A percentile compares a stretch with the other conserved stretches of the same genome.
Evolutionary conservation across 176 grass and related monocot genomes (phyloP).

Genomic region (Phyllostachys edulis): DNA sequence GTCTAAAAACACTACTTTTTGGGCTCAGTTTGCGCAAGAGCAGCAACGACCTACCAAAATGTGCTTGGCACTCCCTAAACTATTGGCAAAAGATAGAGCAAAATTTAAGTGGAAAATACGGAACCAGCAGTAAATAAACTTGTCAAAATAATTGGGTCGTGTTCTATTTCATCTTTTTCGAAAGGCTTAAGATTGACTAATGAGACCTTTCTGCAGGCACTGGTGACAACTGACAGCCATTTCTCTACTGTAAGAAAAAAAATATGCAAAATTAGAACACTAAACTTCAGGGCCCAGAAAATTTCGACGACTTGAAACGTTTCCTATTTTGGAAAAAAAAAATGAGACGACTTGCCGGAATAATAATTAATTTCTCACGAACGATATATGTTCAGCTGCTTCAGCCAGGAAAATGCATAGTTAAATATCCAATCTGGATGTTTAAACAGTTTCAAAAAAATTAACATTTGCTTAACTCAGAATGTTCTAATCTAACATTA

Average conservation of each 20-base stretch:
- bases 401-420: neutral
- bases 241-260: neutral
- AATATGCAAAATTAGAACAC: neutral
- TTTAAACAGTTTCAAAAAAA: neutral
- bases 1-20: neutral
- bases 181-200: neutral
- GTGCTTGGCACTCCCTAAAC: neutral
- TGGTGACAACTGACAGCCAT: neutral
- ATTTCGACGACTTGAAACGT: neutral
- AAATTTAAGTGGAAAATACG: neutral
- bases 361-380: neutral
- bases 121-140: neutral
- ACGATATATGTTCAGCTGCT: neutral
- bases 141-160: neutral
- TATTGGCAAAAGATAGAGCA: neutral
- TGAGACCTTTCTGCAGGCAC: slow-evolving; percentile 2
- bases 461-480: neutral
- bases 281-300: neutral
- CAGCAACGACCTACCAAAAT: neutral
- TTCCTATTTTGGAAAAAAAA: neutral
- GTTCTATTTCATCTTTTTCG: neutral
- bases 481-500: neutral
- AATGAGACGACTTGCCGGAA: neutral
- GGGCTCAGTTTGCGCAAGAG: neutral
- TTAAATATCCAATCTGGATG: neutral